phyloP scores from a whole-genome alignment of 2,329 filamentous ascomycete genomes.

The Xylaria sp. region DNA sequence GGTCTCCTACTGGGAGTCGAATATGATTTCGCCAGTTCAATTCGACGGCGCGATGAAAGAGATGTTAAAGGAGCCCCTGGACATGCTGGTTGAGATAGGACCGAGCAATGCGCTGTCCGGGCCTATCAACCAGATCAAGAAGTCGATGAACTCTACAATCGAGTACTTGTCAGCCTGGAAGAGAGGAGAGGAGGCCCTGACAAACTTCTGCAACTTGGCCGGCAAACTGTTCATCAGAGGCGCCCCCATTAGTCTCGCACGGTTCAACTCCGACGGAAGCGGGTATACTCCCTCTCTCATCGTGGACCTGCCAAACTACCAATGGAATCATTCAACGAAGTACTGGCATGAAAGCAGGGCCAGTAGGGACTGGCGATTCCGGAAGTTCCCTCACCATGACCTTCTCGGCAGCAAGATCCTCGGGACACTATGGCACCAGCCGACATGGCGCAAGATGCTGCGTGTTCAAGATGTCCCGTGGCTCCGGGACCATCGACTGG shows the following conservation, averaged over 20 bases:
- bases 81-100: constrained; percentile 9
- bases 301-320: neutral
- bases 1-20: neutral
- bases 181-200: neutral
- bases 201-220: constrained; percentile 1
- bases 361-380: constrained; percentile 8
- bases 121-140: constrained; percentile 6
- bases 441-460: constrained; percentile 16
- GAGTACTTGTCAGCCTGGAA: constrained; percentile 1
- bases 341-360: neutral
- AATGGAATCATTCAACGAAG: neutral
- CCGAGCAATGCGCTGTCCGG: constrained; percentile 5
- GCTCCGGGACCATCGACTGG: neutral
- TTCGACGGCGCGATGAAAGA: constrained; percentile 4
- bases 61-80: neutral
- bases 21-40: constrained; percentile 2
- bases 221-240: constrained; percentile 1
- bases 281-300: neutral
- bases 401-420: constrained; percentile 32
- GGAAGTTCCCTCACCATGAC: constrained; percentile 33
- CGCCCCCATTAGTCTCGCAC: constrained; percentile 1
- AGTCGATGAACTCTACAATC: neutral
- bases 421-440: neutral
- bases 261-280: constrained; percentile 3
- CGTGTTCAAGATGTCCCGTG: neutral